These are phyloP conservation scores for Fomitopsis palustris DNA, from an alignment of 1,284 basidiomycete genomes.

Conservation along the genomic window DNA sequence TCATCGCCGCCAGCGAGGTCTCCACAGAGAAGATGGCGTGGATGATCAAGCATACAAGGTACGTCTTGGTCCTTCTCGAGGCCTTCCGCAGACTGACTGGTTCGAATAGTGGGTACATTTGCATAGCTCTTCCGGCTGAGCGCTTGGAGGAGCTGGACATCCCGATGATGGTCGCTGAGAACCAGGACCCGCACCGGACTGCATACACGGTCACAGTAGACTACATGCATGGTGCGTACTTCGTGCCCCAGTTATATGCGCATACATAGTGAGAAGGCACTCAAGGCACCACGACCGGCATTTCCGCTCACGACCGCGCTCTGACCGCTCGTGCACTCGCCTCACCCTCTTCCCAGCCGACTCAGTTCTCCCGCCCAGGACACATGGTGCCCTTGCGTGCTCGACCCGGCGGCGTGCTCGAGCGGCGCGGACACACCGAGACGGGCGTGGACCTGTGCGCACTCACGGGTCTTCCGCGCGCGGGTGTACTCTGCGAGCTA, in stretches of 20 bases:
- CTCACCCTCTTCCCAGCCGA: conserved; percentile 47
- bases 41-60: conserved; percentile 97
- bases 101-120: conserved; percentile 84
- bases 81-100: background rate
- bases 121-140: conserved; percentile 78
- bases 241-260: background rate
- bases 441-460: conserved; percentile 85
- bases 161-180: conserved; percentile 91
- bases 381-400: conserved; percentile 95
- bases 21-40: conserved; percentile 98
- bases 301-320: conserved; percentile 93
- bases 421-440: conserved; percentile 93
- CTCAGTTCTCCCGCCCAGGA: conserved; percentile 89
- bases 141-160: conserved; percentile 82
- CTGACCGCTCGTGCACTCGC: conserved; percentile 85
- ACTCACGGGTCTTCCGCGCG: conserved; percentile 73
- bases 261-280: background rate
- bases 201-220: conserved; percentile 98
- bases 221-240: conserved; percentile 72
- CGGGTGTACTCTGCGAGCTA: conserved; percentile 91
- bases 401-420: conserved; percentile 80
- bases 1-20: conserved; percentile 77
- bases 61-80: conserved; percentile 18
- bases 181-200: conserved; percentile 89
- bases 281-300: conserved; percentile 89